Evolutionary conservation across 2,329 filamentous ascomycete species (phyloP), one percentile per base, ranked within the genome.

Genomic region (Aureobasidium lini): DNA sequence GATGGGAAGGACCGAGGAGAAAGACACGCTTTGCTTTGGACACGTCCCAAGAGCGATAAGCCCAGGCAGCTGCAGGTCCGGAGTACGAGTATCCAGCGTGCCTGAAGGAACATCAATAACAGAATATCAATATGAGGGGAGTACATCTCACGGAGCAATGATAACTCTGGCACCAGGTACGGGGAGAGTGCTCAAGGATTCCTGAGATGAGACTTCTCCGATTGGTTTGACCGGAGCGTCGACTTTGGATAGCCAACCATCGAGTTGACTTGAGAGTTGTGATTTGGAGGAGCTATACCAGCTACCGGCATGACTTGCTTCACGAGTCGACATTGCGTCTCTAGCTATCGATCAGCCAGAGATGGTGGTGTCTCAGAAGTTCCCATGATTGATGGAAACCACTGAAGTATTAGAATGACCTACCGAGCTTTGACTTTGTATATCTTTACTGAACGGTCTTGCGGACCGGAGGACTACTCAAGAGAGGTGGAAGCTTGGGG

Each of bases 21-120:
- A 99, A 97, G 64, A 99, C 83, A 3, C 91, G 87, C 74, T 95
- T 95, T 83, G 86, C 87, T 62, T 84, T 83, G 61, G 84, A 86
- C 59, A 97, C 81, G 71, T 97, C 91, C 52, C 95, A 85, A 6
- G 84, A 83, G 73, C 90, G 94, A 76, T 97, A 99, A 8, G 94
- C 94, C 86, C 90, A 97, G 44, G 92, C 94, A 44, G 94, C 94
- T 65, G 90, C 93, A 40, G 86, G 84, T 7, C 94, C 94, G 4
- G 94, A 99, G 78, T 93, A 97, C 1, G 83, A 78, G 76, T 96
- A 99, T 62, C 94, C 94, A 61, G 94, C 94, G 73, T 99, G 94
- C 62, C 93, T 96, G n/a, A 6, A 23, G 4, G 4, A 7, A 23
- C 15, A 6, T 58, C 9, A 58, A 34, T 31, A 42, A 65, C 61